Base-by-base conservation (phyloP, 1,284 basidiomycete genomes). In the Gastroboletus turbinatus region DNA sequence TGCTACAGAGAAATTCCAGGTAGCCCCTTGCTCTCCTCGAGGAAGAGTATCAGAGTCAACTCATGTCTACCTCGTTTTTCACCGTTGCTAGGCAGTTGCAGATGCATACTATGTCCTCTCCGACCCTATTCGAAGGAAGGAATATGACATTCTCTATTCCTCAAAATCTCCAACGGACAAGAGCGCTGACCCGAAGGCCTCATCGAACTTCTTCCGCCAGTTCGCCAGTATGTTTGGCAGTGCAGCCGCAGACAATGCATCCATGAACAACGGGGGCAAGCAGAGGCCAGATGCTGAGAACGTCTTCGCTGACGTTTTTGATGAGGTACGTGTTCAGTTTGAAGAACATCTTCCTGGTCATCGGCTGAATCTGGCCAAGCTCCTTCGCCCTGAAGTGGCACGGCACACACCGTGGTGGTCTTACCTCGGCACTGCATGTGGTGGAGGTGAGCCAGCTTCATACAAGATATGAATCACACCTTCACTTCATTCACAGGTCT, bases 21-120 rank as follows among this genome's bases (percentile, higher is more conserved):
- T 85, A 59, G n/a, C 61, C 40, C 11, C n/a, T 19, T 51, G 32
- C 44, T 54, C 27, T 27, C 30, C 27, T 33, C 17, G 36, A 39
- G 38, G 46, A 39, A 27, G 33, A n/a, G 4, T 17, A 16, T 21
- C 33, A 25, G 45, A 35, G 25, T 45, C 35, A 35, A 39, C 55
- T 46, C 23, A 48, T 30, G 25, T 38, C 36, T 25, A 36, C 29
- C 13, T 44, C 43, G 36, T 23, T 42, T 16, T 42, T 19, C 21
- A 27, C 49, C 17, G 13, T 35, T 55, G 30, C 43, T 67, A 93
- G 90, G 86, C 87, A 14, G 88, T 98, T 58, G 94, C 96, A 49
- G 95, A 98, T 75, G 96, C 96, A 11, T 98, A 98, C 77, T 98
- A 95, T 71, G 92, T 97, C 9, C 83, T 98, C 27, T 96, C 92